A percentile compares a stretch with the other conserved stretches of the same genome.
These are phyloP conservation scores for Syzygium aromaticum DNA, from an alignment of 345 rosid species.

Conservation along the genomic window DNA sequence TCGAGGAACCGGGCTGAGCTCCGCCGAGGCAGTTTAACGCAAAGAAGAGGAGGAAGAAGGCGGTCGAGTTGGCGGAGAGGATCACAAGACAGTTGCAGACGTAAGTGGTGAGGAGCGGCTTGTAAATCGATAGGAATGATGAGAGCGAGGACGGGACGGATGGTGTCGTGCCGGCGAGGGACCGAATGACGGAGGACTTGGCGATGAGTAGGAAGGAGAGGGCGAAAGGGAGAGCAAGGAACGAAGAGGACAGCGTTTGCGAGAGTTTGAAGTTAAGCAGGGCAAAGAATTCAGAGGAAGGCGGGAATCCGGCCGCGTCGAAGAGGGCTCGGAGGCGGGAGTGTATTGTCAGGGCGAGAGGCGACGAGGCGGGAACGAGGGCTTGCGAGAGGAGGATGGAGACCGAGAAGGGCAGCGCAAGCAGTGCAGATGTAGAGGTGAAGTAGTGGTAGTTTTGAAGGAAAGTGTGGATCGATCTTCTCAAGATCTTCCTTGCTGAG, in stretches of 20 bases:
- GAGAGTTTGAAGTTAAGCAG: constrained; percentile 63
- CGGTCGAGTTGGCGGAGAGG: constrained; percentile 70
- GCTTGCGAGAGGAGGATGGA: constrained; percentile 54
- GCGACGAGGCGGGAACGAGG: constrained; percentile 23
- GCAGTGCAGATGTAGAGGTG: constrained; percentile 43
- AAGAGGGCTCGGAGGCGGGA: constrained; percentile 32
- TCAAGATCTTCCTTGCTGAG: constrained; percentile 35
- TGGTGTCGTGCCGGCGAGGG: constrained; percentile 14
- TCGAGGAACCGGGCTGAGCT: constrained; percentile 24
- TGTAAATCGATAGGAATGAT: constrained; percentile 29
- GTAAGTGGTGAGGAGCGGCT: constrained; percentile 41
- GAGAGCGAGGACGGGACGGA: constrained; percentile 24
- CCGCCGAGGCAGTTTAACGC: constrained; percentile 32
- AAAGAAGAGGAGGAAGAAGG: constrained; percentile 49
- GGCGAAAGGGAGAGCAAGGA: constrained; percentile 61
- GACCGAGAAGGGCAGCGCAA: constrained; percentile 50
- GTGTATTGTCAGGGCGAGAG: constrained; percentile 15
- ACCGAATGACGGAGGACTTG: constrained; percentile 50
- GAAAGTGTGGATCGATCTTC: constrained; percentile 57
- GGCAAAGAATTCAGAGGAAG: constrained; percentile 39
- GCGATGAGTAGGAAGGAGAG: constrained; percentile 65
- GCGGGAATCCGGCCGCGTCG: constrained; percentile 61
- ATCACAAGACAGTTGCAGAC: constrained; percentile 47
- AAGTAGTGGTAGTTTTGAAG: constrained; percentile 57
- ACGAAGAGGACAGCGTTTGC: constrained; percentile 59